Base-by-base conservation (phyloP, 2,329 filamentous ascomycete genomes). In the Aspergillus fumigatus region DNA sequence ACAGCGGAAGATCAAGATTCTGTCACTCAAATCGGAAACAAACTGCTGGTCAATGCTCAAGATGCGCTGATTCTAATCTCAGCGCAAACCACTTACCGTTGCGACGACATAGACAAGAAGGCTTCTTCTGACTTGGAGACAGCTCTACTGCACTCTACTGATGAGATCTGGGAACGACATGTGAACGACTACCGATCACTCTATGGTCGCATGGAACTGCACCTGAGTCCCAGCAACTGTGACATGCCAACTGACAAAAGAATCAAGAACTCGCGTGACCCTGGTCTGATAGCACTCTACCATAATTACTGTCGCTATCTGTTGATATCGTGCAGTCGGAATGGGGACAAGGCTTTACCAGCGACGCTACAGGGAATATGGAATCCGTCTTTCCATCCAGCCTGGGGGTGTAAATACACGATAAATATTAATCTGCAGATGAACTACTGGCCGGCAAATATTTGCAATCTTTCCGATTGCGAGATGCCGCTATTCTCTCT, bases 361-460 rank as follows among this genome's bases (percentile, higher is more conserved):
- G 75, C 82, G 0, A 85, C 84, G 55, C 72, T 86, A 0, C 81
- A 84, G 64, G 83, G 83, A 0, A 76, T 77, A 21, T 86, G 83
- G 84, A 79, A 78, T 8, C 76, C 81, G 50, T 71, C 74, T 0
- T 68, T 81, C 2, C 63, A 65, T 2, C 72, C 77, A 2, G 76
- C 79, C 1, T 84, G 83, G 83, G 76, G 77, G 10, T 78, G 73
- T 3, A 82, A 85, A 59, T 86, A 84, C 55, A 82, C 84, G 48
- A 74, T 78, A 45, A 82, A 86, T 58, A 83, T 86, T 63, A 86
- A 86, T 56, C 58, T 85, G 0, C 81, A 86, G 61, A 85, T 85
- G 83, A 85, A 85, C 58, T 79, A 85, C 59, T 86, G 83, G 82
- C 72, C 71, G 1, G 77, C 78, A 2, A 81, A 84, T 35, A 76